These are phyloP conservation scores for bread wheat (Triticum aestivum) DNA, from an alignment of 176 grass and related monocot genomes.

Conservation along the genomic window IWGSC_CS_RefSeq_v2.1 NC_057814.1:193886789-193887288, in stretches of 20 bases:
- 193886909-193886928: not conserved
- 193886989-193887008: constrained; percentile 11
- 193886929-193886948: constrained; percentile 5
- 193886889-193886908: constrained; percentile 18
- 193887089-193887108: not conserved
- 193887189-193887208: constrained; percentile 12
- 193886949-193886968: constrained; percentile 4
- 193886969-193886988: constrained; percentile 21
- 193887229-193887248: not conserved
- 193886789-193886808: not conserved
- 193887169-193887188: constrained; percentile 16
- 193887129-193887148: not conserved
- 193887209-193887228: not conserved
- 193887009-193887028: not conserved
- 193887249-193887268: no score
- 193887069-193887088: not conserved
- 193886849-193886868: not conserved
- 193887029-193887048: constrained; percentile 1
- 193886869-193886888: not conserved
- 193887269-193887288: no score
- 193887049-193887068: not conserved
- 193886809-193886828: not conserved
- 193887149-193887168: not conserved
- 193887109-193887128: no score
- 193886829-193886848: not conserved